Percentiles rank a stretch among this genome's conserved stretches.
phyloP scores from a whole-genome alignment of 2,329 filamentous ascomycete genomes.

The Cladosporium sp. region DNA sequence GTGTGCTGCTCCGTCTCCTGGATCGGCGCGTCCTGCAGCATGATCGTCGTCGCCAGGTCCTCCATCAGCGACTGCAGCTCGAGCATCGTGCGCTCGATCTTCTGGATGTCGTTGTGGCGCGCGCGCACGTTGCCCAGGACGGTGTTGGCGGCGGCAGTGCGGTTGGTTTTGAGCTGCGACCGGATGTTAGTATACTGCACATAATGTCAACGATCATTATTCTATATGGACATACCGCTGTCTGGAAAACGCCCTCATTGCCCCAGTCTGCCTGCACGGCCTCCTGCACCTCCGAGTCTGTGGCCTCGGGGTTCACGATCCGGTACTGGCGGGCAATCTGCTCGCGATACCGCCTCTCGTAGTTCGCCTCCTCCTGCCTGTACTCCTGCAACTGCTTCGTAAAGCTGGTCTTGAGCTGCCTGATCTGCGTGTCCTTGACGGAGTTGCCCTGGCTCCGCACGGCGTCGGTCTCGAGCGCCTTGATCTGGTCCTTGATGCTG shows the following conservation, averaged over 20 bases:
- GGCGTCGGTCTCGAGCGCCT: conserved; percentile 65
- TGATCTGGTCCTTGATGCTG: conserved; percentile 73
- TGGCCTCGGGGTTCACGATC: conserved; percentile 66
- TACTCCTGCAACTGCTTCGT: conserved; percentile 65
- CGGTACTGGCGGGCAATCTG: conserved; percentile 75
- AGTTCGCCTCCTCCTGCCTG: conserved; percentile 63
- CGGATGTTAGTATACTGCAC: conserved; percentile 3
- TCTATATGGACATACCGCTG: conserved; percentile 54
- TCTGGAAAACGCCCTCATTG: conserved; percentile 75
- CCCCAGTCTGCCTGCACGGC: conserved; percentile 67
- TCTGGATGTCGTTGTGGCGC: conserved; percentile 75
- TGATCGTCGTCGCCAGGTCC: conserved; percentile 67
- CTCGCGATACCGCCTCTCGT: conserved; percentile 65
- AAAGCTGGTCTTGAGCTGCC: conserved; percentile 65
- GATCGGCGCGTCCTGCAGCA: conserved; percentile 63
- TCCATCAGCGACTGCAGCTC: conserved; percentile 67
- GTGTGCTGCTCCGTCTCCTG: conserved; percentile 59
- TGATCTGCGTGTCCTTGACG: conserved; percentile 64
- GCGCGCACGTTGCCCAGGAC: conserved; percentile 73
- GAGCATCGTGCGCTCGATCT: conserved; percentile 67
- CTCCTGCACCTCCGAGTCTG: conserved; percentile 63
- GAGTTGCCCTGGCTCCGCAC: conserved; percentile 56
- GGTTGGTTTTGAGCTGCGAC: conserved; percentile 64
- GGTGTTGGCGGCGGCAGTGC: conserved; percentile 63
- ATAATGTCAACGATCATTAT: neutral